Evolutionary conservation across 352 stramenopile genomes (phyloP), one percentile per base, ranked within the genome.

Genomic region (Pythium myriotylum): DNA sequence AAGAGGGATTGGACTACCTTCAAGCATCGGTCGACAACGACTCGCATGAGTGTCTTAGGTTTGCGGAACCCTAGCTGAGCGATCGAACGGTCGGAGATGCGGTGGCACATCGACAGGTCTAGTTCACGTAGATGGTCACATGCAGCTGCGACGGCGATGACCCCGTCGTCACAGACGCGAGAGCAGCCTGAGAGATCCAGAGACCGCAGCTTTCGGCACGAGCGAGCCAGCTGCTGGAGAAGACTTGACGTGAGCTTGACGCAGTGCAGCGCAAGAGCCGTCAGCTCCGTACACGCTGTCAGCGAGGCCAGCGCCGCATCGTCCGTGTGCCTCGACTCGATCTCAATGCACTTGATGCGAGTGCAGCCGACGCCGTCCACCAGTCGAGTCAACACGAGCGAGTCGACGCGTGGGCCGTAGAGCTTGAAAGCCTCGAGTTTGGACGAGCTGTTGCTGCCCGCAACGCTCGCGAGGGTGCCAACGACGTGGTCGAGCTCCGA

Each of bases 101-200:
- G 71, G 47, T 91, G 84, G 47, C 89, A 94, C 74, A 88, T 92
- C 40, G 72, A 82, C 41, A 97, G 55, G 62, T 97, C 81, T 16
- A 97, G 58, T 10, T 70, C 65, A 33, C 68, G 42, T 7, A 97
- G 65, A 7, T 57, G 52, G 0, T 29, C 40, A 50, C 81, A 89
- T 53, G 87, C 68, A n/a, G 40, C 56, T 1, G 75, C 81, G 8
- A 97, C 62, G 1, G 79, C 81, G 14, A 89, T 56, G 32, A 97
- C 69, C 39, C 84, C 84, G 5, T 89, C 82, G 56, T 97, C 91
- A 33, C 75, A 74, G 8, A 97, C 65, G 7, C 86, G 74, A 6
- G 76, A 79, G 59, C 88, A 96, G 17, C 88, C 89, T 0, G 83
- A 79, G 3, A 97, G 52, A 26, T 96, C 74, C 1, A 97, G 60